phyloP scores from a whole-genome alignment of 441 rosid species.

The Erodium moschatum region DNA sequence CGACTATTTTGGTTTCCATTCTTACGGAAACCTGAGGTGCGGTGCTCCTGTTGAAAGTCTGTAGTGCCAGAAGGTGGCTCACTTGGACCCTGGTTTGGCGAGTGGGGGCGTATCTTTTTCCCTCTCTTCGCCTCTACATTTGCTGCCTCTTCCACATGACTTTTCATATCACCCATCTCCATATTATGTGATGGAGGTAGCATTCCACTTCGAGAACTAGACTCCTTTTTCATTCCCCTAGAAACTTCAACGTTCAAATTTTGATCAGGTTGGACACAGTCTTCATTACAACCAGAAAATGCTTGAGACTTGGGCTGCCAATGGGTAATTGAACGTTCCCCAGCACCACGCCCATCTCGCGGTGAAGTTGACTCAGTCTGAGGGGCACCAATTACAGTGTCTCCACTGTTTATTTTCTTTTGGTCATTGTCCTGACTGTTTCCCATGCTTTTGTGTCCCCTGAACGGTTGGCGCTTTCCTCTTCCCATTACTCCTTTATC shows the following conservation, averaged over 20 bases:
- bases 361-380: slow-evolving; percentile 36
- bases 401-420: slow-evolving; percentile 41
- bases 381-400: slow-evolving; percentile 29
- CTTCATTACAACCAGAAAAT: slow-evolving; percentile 28
- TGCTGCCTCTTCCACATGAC: slow-evolving; percentile 32
- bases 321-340: slow-evolving; percentile 50
- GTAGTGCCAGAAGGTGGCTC: slow-evolving; percentile 29
- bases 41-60: slow-evolving; percentile 41
- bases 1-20: slow-evolving; percentile 49
- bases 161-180: slow-evolving; percentile 31
- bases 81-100: slow-evolving; percentile 24
- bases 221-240: slow-evolving; percentile 39
- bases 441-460: slow-evolving; percentile 45
- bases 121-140: slow-evolving; percentile 39
- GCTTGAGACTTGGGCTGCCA: slow-evolving; percentile 71
- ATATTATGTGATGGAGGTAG: slow-evolving; percentile 26
- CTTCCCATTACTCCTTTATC: slow-evolving; percentile 44
- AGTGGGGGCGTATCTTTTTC: slow-evolving; percentile 26
- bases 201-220: slow-evolving; percentile 24
- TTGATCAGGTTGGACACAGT: slow-evolving; percentile 34
- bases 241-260: slow-evolving; percentile 32
- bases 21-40: slow-evolving; percentile 37
- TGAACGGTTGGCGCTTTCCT: slow-evolving; percentile 50
- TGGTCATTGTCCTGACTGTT: slow-evolving; percentile 40
- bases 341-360: slow-evolving; percentile 45